Evolutionary conservation across 805 yeast species (phyloP).

Genomic region (Hyphopichia homilentoma): DNA sequence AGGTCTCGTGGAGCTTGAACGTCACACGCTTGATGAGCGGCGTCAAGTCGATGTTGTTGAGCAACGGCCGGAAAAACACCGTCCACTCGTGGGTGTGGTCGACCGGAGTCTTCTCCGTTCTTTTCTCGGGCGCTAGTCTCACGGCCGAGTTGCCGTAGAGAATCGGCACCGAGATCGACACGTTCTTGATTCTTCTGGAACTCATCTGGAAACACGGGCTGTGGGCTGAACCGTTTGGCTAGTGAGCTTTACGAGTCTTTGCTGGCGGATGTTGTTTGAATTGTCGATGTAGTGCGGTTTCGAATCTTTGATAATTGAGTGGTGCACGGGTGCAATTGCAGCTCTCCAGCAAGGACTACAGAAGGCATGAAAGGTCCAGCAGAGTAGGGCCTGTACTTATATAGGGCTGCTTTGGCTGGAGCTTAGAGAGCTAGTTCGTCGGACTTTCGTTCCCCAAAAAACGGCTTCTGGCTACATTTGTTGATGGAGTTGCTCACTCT

Average conservation of each 20-base stretch:
- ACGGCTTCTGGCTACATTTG: too few relatives aligned
- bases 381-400: too few relatives aligned
- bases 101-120: constrained; percentile 48
- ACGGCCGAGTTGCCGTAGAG: constrained; percentile 40
- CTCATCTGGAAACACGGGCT: constrained; percentile 11
- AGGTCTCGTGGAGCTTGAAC: constrained; percentile 93
- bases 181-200: constrained; percentile 24
- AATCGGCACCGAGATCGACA: constrained; percentile 41
- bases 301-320: too few relatives aligned
- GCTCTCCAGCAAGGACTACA: too few relatives aligned
- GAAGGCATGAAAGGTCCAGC: too few relatives aligned
- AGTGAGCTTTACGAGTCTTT: constrained; percentile 1
- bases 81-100: constrained; percentile 98
- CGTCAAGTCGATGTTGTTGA: constrained; percentile 68
- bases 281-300: too few relatives aligned
- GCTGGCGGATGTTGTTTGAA: not conserved
- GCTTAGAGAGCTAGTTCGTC: too few relatives aligned
- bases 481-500: too few relatives aligned
- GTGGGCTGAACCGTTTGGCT: not conserved
- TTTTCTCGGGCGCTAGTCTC: constrained; percentile 33
- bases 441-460: too few relatives aligned
- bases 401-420: too few relatives aligned
- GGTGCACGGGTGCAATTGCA: too few relatives aligned
- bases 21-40: constrained; percentile 85
- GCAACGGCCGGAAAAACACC: constrained; percentile 76